phyloP scores from a whole-genome alignment of 768 basidiomycete species.

The Piloderma croceum region DNA sequence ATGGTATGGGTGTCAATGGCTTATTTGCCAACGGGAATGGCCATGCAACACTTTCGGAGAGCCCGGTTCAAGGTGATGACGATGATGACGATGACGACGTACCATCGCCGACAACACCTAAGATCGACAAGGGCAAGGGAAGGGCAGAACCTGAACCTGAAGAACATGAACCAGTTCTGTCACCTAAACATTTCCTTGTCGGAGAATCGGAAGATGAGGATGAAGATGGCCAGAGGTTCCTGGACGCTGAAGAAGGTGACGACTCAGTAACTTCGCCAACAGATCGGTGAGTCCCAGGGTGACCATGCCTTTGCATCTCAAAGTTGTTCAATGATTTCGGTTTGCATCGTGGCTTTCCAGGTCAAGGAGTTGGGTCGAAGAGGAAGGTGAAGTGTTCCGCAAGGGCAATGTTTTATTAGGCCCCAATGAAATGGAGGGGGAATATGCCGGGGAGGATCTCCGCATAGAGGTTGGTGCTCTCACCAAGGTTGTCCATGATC shows the following conservation, averaged over 20 bases:
- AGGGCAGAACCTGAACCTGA: slow-evolving; percentile 65
- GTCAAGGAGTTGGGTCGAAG: slow-evolving; percentile 78
- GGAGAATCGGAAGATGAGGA: slow-evolving; percentile 50
- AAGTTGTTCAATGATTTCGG: too few species aligned
- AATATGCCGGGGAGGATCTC: slow-evolving; percentile 85
- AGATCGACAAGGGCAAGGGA: slow-evolving; percentile 74
- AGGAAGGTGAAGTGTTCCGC: slow-evolving; percentile 95
- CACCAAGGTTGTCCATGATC: slow-evolving; percentile 1
- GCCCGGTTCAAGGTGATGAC: slow-evolving; percentile 6
- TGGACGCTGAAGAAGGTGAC: not conserved
- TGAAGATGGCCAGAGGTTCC: slow-evolving; percentile 31
- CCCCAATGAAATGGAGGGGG: slow-evolving; percentile 84
- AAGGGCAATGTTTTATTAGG: slow-evolving; percentile 79
- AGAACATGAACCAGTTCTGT: slow-evolving; percentile 64
- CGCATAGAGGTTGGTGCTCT: slow-evolving; percentile 60
- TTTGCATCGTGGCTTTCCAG: slow-evolving; percentile 35
- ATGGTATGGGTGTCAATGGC: slow-evolving; percentile 13
- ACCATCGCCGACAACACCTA: slow-evolving; percentile 48
- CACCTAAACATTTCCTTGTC: slow-evolving; percentile 50
- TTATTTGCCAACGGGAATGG: too few species aligned
- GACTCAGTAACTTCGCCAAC: not conserved
- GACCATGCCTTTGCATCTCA: too few species aligned
- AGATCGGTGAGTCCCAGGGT: not conserved
- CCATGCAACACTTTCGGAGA: slow-evolving; percentile 8
- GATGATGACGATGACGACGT: slow-evolving; percentile 18